These are phyloP conservation scores for Ustilago crameri DNA, from an alignment of 1,284 basidiomycete species.

Conservation along the genomic window DNA sequence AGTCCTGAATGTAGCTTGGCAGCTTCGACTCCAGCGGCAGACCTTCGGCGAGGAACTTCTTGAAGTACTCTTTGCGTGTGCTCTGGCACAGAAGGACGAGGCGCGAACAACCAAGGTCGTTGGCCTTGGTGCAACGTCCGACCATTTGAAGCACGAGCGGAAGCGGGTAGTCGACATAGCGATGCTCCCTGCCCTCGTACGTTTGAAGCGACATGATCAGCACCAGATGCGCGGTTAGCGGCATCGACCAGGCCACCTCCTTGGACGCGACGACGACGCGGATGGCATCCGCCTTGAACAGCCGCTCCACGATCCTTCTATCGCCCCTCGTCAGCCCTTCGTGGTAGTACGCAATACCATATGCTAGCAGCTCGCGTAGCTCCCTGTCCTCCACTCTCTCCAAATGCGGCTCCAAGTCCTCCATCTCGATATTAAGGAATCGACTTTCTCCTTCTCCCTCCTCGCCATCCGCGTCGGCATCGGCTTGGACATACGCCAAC, in stretches of 20 bases:
- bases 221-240: conserved; percentile 93
- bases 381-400: conserved; percentile 83
- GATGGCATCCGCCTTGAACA: conserved; percentile 93
- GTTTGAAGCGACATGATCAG: conserved; percentile 98
- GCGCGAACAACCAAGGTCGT: conserved; percentile 77
- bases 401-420: conserved; percentile 86
- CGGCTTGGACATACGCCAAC: conserved; percentile 86
- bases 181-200: conserved; percentile 76
- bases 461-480: conserved; percentile 71
- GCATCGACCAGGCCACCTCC: conserved; percentile 94
- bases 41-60: conserved; percentile 96
- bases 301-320: conserved; percentile 89
- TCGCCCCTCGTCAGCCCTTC: conserved; percentile 91
- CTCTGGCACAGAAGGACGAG: conserved; percentile 97
- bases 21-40: conserved; percentile 89
- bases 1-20: conserved; percentile 79
- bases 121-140: conserved; percentile 86
- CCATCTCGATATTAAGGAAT: conserved; percentile 89
- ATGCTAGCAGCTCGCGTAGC: conserved; percentile 83
- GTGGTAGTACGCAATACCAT: conserved; percentile 95
- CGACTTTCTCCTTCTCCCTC: conserved; percentile 74
- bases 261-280: conserved; percentile 93
- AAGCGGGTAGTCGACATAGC: conserved; percentile 96
- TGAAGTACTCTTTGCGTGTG: conserved; percentile 94
- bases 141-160: conserved; percentile 99